These are phyloP conservation scores for Rhytidiadelphus loreus DNA, from an alignment of 225 moss, liverwort and hornwort species.

Conservation along the genomic window DNA sequence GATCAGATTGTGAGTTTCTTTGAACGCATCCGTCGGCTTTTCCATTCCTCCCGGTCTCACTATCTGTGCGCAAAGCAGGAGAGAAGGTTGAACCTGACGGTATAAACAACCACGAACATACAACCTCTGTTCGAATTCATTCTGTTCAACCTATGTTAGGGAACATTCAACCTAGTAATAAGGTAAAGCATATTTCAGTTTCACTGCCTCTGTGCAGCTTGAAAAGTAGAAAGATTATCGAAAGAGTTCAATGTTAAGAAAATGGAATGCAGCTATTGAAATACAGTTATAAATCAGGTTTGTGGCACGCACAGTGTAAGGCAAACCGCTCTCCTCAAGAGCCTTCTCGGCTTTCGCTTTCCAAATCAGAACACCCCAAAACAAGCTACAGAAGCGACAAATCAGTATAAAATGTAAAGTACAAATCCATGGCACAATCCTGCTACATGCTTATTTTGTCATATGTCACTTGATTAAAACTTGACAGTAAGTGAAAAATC, in stretches of 20 bases:
- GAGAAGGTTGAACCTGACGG: background rate
- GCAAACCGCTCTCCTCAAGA: constrained; percentile 56
- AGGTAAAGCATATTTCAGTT: background rate
- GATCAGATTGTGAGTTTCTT: constrained; percentile 79
- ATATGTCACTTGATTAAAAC: background rate
- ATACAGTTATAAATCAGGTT: background rate
- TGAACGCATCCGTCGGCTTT: constrained; percentile 70
- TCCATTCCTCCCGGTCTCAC: constrained; percentile 97
- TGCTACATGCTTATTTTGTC: background rate
- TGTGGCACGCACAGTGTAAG: constrained; percentile 53
- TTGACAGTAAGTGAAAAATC: background rate
- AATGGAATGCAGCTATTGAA: background rate
- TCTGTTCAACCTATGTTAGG: background rate
- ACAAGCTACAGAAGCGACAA: constrained; percentile 42
- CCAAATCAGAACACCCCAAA: constrained; percentile 91
- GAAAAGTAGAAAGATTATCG: background rate
- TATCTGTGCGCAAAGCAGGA: constrained; percentile 37
- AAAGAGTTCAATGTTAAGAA: background rate
- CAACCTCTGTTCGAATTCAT: background rate
- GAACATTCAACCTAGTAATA: background rate
- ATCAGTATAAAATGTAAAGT: background rate
- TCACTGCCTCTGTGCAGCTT: background rate
- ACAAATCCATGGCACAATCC: background rate
- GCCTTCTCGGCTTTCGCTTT: constrained; percentile 89
- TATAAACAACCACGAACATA: background rate